Evolutionary conservation across 768 basidiomycete species (phyloP).

Genomic region (Termitomyces eurrhizus): DNA sequence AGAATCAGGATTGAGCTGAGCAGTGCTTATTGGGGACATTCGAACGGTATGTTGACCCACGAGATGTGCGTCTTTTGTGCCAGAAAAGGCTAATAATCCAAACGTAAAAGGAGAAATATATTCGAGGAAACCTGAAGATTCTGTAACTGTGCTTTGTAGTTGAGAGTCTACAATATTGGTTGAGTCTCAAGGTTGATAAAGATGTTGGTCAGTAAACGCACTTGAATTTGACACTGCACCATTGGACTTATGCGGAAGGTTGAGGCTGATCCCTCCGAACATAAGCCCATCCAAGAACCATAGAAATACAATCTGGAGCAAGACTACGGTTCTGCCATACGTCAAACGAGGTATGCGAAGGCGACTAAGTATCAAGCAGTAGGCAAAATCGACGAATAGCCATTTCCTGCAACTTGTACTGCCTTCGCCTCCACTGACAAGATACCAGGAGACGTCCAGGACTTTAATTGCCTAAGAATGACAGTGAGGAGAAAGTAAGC

Average conservation of each 20-base stretch:
- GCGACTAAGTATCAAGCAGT: slow-evolving; percentile 50
- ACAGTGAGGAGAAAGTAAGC: slow-evolving; percentile 3
- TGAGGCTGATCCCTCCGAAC: slow-evolving; percentile 68
- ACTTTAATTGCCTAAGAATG: slow-evolving; percentile 65
- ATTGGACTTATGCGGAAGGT: slow-evolving; percentile 22
- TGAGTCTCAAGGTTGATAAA: not conserved
- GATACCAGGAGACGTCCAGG: slow-evolving; percentile 60
- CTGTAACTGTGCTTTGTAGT: slow-evolving; percentile 39
- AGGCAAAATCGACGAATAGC: slow-evolving; percentile 66
- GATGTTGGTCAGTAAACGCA: slow-evolving; percentile 17
- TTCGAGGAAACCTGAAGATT: slow-evolving; percentile 45
- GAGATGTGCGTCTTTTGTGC: slow-evolving; percentile 52
- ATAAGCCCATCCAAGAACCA: slow-evolving; percentile 66
- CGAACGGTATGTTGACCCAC: slow-evolving; percentile 89
- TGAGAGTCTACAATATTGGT: slow-evolving; percentile 20
- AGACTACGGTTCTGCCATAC: slow-evolving; percentile 59
- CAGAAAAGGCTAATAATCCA: slow-evolving; percentile 41
- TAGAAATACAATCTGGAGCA: slow-evolving; percentile 56
- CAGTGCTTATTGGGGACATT: slow-evolving; percentile 92
- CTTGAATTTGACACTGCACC: slow-evolving; percentile 22
- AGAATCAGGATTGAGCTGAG: slow-evolving; percentile 76
- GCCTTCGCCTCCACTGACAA: slow-evolving; percentile 43
- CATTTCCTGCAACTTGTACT: slow-evolving; percentile 57
- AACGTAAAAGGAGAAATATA: slow-evolving; percentile 47
- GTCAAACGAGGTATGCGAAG: slow-evolving; percentile 73